phyloP scores from a whole-genome alignment of 805 yeast genomes.

The Yamadazyma akitaensis region DNA sequence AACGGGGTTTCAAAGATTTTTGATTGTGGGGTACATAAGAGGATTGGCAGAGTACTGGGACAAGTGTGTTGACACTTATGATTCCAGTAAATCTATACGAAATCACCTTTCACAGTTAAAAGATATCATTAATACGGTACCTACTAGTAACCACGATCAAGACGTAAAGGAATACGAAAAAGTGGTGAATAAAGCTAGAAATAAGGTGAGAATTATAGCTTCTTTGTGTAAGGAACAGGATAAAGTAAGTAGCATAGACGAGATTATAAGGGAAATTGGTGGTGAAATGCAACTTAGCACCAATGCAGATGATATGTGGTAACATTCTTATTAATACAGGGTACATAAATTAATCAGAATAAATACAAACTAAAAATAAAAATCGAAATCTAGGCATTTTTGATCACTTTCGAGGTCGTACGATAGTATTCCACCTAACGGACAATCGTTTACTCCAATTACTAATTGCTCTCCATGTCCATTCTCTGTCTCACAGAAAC shows the following conservation, averaged over 20 bases:
- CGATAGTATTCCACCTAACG: slow-evolving; percentile 56
- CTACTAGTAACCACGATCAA: slow-evolving; percentile 44
- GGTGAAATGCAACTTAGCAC: slow-evolving; percentile 36
- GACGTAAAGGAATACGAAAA: slow-evolving; percentile 57
- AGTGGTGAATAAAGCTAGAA: slow-evolving; percentile 51
- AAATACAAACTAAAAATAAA: slow-evolving; percentile 11
- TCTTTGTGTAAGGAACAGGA: slow-evolving; percentile 26
- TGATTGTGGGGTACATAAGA: slow-evolving; percentile 65
- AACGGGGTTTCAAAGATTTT: slow-evolving; percentile 67
- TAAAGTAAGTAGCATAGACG: slow-evolving; percentile 30
- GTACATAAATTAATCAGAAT: background rate
- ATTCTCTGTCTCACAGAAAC: slow-evolving; percentile 41
- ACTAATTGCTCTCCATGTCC: slow-evolving; percentile 47
- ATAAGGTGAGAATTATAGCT: slow-evolving; percentile 56
- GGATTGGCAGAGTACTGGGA: slow-evolving; percentile 47
- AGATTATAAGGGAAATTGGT: slow-evolving; percentile 33
- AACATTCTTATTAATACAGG: background rate
- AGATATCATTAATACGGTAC: slow-evolving; percentile 22
- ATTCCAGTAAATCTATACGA: slow-evolving; percentile 13
- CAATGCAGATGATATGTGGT: slow-evolving; percentile 44
- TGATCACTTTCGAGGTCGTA: slow-evolving; percentile 36
- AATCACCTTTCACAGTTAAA: slow-evolving; percentile 28
- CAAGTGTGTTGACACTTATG: slow-evolving; percentile 16
- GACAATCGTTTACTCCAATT: slow-evolving; percentile 53
- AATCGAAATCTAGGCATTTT: slow-evolving; percentile 40